Evolutionary conservation across 225 moss, liverwort and hornwort genomes (phyloP).

Genomic region (Marchantia paleacea): DNA sequence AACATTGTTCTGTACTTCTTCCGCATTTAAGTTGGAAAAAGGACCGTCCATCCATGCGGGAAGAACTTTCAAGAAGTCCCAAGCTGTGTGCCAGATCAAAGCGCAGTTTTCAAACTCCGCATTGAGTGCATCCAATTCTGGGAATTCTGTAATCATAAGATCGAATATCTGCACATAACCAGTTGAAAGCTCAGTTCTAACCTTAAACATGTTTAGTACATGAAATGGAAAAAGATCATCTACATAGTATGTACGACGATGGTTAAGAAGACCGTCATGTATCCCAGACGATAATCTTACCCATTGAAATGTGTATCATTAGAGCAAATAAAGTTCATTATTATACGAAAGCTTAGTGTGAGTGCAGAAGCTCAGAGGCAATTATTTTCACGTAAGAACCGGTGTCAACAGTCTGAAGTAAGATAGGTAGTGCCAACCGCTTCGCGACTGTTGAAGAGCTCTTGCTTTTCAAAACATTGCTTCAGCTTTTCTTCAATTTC

Average conservation of each 20-base stretch:
- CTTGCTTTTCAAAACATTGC: slow-evolving; percentile 44
- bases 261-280: too few species aligned
- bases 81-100: slow-evolving; percentile 61
- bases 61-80: slow-evolving; percentile 58
- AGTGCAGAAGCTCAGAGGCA: too few species aligned
- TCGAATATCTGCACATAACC: slow-evolving; percentile 56
- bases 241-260: too few species aligned
- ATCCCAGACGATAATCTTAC: too few species aligned
- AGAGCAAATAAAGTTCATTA: too few species aligned
- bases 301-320: too few species aligned
- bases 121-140: slow-evolving; percentile 48
- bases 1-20: slow-evolving; percentile 57
- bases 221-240: too few species aligned
- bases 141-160: slow-evolving; percentile 59
- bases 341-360: too few species aligned
- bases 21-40: slow-evolving; percentile 48
- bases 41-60: slow-evolving; percentile 69
- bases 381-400: too few species aligned
- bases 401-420: neutral
- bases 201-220: too few species aligned
- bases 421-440: slow-evolving; percentile 30
- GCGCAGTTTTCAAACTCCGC: slow-evolving; percentile 58
- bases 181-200: neutral
- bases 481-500: slow-evolving; percentile 68
- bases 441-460: slow-evolving; percentile 64